phyloP scores from a whole-genome alignment of 2,329 filamentous ascomycete species.

The Botrytis deweyae region DNA sequence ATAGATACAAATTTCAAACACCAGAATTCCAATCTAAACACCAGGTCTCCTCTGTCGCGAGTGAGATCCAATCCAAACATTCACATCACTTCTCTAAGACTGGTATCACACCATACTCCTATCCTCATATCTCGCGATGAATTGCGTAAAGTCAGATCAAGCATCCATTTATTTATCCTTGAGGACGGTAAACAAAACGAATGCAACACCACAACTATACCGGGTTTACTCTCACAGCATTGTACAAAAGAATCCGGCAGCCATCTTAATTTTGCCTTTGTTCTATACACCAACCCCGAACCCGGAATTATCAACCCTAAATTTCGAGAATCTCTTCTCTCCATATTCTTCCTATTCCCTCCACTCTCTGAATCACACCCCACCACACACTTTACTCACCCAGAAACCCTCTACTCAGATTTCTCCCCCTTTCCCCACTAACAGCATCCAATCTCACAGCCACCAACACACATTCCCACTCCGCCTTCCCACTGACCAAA shows the following conservation, averaged over 20 bases:
- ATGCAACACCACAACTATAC: background rate
- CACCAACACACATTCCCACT: conserved; percentile 69
- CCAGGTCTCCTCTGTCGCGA: accelerated
- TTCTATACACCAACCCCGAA: background rate
- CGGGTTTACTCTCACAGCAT: background rate
- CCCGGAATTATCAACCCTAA: background rate
- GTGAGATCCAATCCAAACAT: background rate
- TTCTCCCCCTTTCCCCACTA: conserved; percentile 64
- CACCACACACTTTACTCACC: background rate
- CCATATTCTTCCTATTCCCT: background rate
- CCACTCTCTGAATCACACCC: background rate
- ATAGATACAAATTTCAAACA: no score
- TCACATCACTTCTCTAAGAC: background rate
- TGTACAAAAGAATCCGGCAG: background rate
- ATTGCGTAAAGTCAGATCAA: background rate
- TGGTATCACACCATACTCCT: background rate
- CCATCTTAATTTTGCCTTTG: background rate
- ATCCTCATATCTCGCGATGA: background rate
- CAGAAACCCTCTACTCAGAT: conserved; percentile 65
- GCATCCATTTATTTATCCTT: background rate
- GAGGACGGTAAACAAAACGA: background rate
- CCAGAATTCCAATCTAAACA: background rate
- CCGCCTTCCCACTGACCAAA: conserved; percentile 46
- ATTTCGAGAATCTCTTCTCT: background rate
- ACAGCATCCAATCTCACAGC: conserved; percentile 76